Evolutionary conservation across 163 green algal species (phyloP).

Genomic region (Volvox carteri): DNA sequence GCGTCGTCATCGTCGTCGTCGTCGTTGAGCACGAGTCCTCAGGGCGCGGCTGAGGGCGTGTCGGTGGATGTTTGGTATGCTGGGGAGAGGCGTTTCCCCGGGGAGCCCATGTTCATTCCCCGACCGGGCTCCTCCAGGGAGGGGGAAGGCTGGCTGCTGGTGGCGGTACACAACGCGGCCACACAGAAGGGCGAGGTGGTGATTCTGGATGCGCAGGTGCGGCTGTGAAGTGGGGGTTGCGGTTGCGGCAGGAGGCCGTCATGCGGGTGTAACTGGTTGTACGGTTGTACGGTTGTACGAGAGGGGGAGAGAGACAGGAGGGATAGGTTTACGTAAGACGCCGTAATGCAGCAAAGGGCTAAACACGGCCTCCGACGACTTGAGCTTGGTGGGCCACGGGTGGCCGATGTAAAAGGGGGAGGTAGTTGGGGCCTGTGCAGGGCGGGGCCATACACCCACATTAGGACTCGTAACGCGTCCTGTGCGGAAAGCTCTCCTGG

Average conservation of each 20-base stretch:
- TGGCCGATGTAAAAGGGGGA: no score
- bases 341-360: no score
- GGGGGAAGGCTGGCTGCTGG: constrained; percentile 82
- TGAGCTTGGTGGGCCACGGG: no score
- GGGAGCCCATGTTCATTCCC: constrained; percentile 82
- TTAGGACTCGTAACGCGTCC: no score
- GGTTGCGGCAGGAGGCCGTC: background rate
- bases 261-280: no score
- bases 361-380: no score
- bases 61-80: constrained; percentile 51
- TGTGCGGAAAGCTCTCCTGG: no score
- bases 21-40: background rate
- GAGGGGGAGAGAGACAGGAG: no score
- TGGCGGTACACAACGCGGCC: constrained; percentile 71
- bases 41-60: constrained; percentile 10
- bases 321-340: no score
- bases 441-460: no score
- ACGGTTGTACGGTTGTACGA: no score
- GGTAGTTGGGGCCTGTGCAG: no score
- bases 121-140: constrained; percentile 53
- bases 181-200: constrained; percentile 67
- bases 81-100: constrained; percentile 39
- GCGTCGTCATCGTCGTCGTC: background rate
- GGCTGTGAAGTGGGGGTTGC: background rate
- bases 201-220: constrained; percentile 75